Percentiles rank a stretch among this genome's conserved stretches.
Conservation (phyloP, 2,329 filamentous ascomycete genomes). For the Chalaropsis ovoidea region DNA sequence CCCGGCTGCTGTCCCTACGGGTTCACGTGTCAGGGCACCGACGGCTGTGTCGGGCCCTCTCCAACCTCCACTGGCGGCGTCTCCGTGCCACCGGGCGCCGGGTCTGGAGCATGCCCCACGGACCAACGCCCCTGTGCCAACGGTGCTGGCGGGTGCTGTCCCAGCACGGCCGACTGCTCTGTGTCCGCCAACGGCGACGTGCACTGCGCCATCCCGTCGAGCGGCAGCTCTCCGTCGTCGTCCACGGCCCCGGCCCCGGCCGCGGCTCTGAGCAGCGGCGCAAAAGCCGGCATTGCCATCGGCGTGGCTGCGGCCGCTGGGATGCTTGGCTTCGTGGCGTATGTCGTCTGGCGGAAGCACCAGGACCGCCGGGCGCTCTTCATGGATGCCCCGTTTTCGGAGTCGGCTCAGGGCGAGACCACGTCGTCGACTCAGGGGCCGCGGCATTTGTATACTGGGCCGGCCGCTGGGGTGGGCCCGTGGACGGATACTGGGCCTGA, state of each 20-base stretch:
- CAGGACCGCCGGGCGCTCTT: slow-evolving; percentile 28
- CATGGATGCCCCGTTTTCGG: slow-evolving; percentile 22
- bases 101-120: slow-evolving; percentile 38
- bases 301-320: slow-evolving; percentile 42
- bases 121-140: slow-evolving; percentile 38
- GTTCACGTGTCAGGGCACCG: slow-evolving; percentile 34
- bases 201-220: slow-evolving; percentile 35
- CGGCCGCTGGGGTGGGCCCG: slow-evolving; percentile 38
- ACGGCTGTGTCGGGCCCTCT: slow-evolving; percentile 33
- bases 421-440: slow-evolving; percentile 27
- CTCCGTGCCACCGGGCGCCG: slow-evolving; percentile 30
- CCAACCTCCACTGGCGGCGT: slow-evolving; percentile 26
- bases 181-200: slow-evolving; percentile 32
- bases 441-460: slow-evolving; percentile 38
- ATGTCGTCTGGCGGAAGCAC: slow-evolving; percentile 37
- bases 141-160: slow-evolving; percentile 42
- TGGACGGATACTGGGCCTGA: slow-evolving; percentile 35
- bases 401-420: slow-evolving; percentile 15
- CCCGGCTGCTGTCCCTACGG: slow-evolving; percentile 42
- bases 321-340: slow-evolving; percentile 29
- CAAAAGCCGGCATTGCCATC: slow-evolving; percentile 48
- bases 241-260: slow-evolving; percentile 21
- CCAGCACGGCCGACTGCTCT: slow-evolving; percentile 37
- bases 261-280: slow-evolving; percentile 37
- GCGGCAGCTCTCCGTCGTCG: slow-evolving; percentile 30